These are phyloP conservation scores for Musa beccarii DNA, from an alignment of 176 grass and related monocot genomes.

Conservation along the genomic window DNA sequence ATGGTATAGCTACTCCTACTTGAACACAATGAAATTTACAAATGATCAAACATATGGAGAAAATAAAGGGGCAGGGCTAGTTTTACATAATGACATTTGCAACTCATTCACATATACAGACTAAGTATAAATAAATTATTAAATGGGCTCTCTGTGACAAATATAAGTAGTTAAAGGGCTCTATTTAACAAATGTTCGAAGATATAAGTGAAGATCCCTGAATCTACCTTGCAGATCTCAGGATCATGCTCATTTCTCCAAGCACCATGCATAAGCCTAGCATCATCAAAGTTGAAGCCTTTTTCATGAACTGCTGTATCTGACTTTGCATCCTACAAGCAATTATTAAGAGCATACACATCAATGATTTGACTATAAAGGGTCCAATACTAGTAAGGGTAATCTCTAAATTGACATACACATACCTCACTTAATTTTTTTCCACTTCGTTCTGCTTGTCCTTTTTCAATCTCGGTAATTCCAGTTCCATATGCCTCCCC, in stretches of 20 bases:
- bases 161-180: background rate
- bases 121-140: too few relatives aligned
- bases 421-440: slow-evolving; percentile 62
- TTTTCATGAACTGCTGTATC: slow-evolving; percentile 60
- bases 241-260: slow-evolving; percentile 88
- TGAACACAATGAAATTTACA: too few relatives aligned
- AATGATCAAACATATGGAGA: too few relatives aligned
- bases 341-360: slow-evolving; percentile 3
- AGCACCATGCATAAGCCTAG: slow-evolving; percentile 83
- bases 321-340: slow-evolving; percentile 51
- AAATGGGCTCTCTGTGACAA: background rate
- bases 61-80: too few relatives aligned
- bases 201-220: background rate
- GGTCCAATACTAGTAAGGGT: background rate
- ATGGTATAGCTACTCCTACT: too few relatives aligned
- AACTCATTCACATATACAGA: too few relatives aligned
- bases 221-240: slow-evolving; percentile 72
- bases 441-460: slow-evolving; percentile 60
- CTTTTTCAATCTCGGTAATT: slow-evolving; percentile 88
- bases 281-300: slow-evolving; percentile 95
- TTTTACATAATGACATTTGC: too few relatives aligned
- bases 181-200: background rate
- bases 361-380: background rate
- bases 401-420: background rate
- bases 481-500: slow-evolving; percentile 92